A percentile compares a stretch with the other conserved stretches of the same genome.
Conservation (phyloP, 139 green algal genomes). For the Micractinium sp. region DNA sequence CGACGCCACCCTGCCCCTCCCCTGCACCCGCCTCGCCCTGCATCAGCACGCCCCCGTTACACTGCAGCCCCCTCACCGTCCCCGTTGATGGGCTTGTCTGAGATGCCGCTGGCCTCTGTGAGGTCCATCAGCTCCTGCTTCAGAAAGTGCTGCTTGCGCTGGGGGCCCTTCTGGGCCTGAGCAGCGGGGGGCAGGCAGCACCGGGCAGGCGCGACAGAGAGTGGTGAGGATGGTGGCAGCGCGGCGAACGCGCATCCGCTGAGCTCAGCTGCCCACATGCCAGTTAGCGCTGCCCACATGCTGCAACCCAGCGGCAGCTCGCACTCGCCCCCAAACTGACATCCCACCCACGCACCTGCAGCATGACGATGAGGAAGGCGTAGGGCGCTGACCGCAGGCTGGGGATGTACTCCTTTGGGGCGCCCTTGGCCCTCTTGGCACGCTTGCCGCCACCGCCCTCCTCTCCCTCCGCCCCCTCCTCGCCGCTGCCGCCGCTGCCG, state of each 20-base stretch:
- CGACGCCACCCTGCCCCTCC: too few species aligned
- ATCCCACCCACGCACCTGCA: neutral
- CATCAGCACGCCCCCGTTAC: too few species aligned
- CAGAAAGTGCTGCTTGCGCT: conserved; percentile 37
- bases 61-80: conserved; percentile 36
- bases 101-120: conserved; percentile 63
- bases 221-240: neutral
- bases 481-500: neutral
- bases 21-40: too few species aligned
- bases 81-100: conserved; percentile 50
- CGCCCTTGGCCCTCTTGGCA: neutral
- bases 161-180: conserved; percentile 40
- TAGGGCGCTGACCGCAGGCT: conserved; percentile 70
- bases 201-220: neutral
- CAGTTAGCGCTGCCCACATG: neutral
- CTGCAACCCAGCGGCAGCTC: neutral
- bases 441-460: neutral
- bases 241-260: too few species aligned
- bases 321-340: neutral
- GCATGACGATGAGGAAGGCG: conserved; percentile 73
- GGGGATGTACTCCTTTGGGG: conserved; percentile 67
- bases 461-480: neutral
- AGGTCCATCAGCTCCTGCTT: conserved; percentile 68
- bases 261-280: too few species aligned
- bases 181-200: neutral